Evolutionary conservation across 441 rosid species (phyloP).

Genomic region (Gossypium davidsonii): DNA sequence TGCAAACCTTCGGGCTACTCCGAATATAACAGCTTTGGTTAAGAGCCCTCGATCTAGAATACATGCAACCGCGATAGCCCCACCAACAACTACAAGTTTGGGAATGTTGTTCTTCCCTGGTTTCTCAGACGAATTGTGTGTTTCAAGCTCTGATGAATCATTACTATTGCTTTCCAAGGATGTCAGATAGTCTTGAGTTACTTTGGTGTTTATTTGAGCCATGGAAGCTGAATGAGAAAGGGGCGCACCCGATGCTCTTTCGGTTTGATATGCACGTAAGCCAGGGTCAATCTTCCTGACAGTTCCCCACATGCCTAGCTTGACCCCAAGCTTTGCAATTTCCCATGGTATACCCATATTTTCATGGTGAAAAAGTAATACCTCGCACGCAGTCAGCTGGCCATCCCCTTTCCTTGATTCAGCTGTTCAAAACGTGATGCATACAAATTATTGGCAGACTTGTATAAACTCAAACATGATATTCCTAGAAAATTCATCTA

Average conservation of each 20-base stretch:
- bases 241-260: conserved; percentile 47
- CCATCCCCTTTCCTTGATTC: conserved; percentile 80
- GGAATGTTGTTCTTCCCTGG: conserved; percentile 53
- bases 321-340: conserved; percentile 85
- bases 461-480: background rate
- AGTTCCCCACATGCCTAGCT: conserved; percentile 99
- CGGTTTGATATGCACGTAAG: conserved; percentile 60
- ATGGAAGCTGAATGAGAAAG: conserved; percentile 50
- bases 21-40: conserved; percentile 73
- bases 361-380: conserved; percentile 80
- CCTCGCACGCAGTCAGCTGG: conserved; percentile 78
- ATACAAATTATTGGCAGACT: background rate
- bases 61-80: conserved; percentile 71
- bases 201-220: conserved; percentile 84
- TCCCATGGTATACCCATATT: conserved; percentile 98
- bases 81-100: conserved; percentile 58
- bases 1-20: conserved; percentile 76
- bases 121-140: conserved; percentile 28
- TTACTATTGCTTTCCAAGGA: conserved; percentile 33
- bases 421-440: conserved; percentile 38
- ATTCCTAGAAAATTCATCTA: background rate
- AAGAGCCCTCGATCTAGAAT: conserved; percentile 69
- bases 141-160: conserved; percentile 26
- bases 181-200: conserved; percentile 46
- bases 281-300: conserved; percentile 91